phyloP scores from a whole-genome alignment of 2,329 filamentous ascomycete genomes.

The Aspergillus aculeatus region DNA sequence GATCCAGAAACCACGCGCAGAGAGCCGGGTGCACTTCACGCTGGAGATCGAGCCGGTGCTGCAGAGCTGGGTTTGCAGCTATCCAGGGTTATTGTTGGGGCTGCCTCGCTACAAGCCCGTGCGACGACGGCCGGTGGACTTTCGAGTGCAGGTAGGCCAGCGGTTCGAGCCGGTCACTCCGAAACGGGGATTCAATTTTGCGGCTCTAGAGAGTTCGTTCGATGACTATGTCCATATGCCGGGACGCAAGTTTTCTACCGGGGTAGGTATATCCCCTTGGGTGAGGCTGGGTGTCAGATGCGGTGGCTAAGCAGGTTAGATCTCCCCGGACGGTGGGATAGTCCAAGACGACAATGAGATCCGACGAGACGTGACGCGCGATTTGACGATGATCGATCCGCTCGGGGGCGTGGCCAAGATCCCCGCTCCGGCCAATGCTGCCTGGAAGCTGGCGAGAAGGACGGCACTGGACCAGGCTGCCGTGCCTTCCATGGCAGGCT shows the following conservation, averaged over 20 bases:
- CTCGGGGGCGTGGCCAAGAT: slow-evolving; percentile 3
- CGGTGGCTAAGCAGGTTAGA: slow-evolving; percentile 6
- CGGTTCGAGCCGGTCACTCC: slow-evolving; percentile 40
- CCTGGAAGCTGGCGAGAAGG: not conserved
- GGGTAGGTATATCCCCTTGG: slow-evolving; percentile 16
- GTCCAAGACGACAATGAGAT: slow-evolving; percentile 13
- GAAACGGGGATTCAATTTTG: slow-evolving; percentile 48
- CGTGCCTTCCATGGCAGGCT: slow-evolving; percentile 2
- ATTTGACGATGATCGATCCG: slow-evolving; percentile 13
- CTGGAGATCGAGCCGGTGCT: slow-evolving; percentile 47
- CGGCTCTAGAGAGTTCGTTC: slow-evolving; percentile 39
- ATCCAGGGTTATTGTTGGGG: slow-evolving; percentile 43
- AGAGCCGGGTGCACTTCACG: slow-evolving; percentile 39
- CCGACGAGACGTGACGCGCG: slow-evolving; percentile 8
- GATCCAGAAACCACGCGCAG: slow-evolving; percentile 45
- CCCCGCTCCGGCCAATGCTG: not conserved
- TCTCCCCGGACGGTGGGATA: slow-evolving; percentile 18
- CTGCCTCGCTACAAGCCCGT: slow-evolving; percentile 40
- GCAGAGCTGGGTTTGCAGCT: slow-evolving; percentile 41
- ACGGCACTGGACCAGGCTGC: not conserved
- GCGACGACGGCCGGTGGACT: slow-evolving; percentile 38
- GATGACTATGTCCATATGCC: slow-evolving; percentile 50
- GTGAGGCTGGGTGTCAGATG: not conserved
- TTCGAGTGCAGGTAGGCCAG: slow-evolving; percentile 46
- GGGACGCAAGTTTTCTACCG: slow-evolving; percentile 40